phyloP scores from a whole-genome alignment of 495 filamentous ascomycete genomes.

The Cercophora sp. region DNA sequence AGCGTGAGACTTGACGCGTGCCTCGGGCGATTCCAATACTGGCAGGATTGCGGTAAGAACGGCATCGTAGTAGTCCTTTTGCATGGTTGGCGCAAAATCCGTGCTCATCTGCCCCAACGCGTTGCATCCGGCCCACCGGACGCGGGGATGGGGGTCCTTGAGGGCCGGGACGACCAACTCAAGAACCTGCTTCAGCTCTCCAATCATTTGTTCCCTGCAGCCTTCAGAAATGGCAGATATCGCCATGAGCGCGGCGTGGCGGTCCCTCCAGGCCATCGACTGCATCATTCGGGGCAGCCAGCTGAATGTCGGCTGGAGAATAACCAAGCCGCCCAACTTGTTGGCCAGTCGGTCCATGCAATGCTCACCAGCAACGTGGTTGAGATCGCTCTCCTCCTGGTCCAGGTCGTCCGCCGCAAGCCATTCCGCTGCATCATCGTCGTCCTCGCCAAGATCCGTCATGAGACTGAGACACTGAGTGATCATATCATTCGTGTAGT shows the following conservation, averaged over 20 bases:
- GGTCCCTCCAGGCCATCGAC: constrained; percentile 89
- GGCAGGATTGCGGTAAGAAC: constrained; percentile 90
- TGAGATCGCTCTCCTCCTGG: constrained; percentile 90
- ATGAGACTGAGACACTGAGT: constrained; percentile 97
- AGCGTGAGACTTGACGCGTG: constrained; percentile 93
- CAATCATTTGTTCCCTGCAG: constrained; percentile 92
- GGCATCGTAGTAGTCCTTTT: constrained; percentile 83
- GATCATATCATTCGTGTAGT: constrained; percentile 93
- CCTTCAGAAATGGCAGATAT: constrained; percentile 99
- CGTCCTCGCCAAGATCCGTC: constrained; percentile 96
- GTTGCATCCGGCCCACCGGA: constrained; percentile 97
- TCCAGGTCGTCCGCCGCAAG: constrained; percentile 91
- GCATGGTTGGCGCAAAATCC: constrained; percentile 98
- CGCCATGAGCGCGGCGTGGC: constrained; percentile 97
- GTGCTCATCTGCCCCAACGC: constrained; percentile 99
- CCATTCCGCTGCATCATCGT: constrained; percentile 95
- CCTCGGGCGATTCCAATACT: constrained; percentile 83
- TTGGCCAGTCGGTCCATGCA: constrained; percentile 98
- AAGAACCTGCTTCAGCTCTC: constrained; percentile 88
- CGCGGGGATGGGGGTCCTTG: constrained; percentile 86
- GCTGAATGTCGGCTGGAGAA: constrained; percentile 89
- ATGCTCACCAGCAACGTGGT: constrained; percentile 98
- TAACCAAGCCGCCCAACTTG: constrained; percentile 82
- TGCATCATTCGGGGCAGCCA: constrained; percentile 99
- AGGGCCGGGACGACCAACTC: constrained; percentile 90